phyloP scores from a whole-genome alignment of 129 eudicot species.

The Escallonia herrerae region DNA sequence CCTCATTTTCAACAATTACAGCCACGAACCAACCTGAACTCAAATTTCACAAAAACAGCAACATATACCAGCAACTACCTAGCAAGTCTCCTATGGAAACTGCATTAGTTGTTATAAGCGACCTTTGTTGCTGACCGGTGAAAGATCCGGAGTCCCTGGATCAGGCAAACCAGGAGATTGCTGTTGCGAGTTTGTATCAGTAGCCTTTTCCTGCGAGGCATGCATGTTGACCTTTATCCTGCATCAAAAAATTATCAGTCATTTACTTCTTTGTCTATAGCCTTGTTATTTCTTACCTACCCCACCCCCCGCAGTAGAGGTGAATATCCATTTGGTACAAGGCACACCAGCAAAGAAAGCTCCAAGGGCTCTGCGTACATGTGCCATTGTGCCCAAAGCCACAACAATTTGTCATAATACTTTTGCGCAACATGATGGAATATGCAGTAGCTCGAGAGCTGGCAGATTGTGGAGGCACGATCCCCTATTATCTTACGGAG shows the following conservation, averaged over 20 bases:
- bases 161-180: slow-evolving; percentile 11
- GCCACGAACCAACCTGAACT: too few relatives aligned
- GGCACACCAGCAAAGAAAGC: neutral
- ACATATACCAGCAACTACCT: too few relatives aligned
- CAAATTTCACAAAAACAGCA: too few relatives aligned
- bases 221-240: slow-evolving; percentile 95
- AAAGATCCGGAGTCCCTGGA: slow-evolving; percentile 10
- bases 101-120: too few relatives aligned
- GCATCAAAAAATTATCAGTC: slow-evolving; percentile 17
- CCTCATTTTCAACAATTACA: too few relatives aligned
- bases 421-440: neutral
- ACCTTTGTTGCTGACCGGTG: neutral
- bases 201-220: slow-evolving; percentile 68
- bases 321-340: too few relatives aligned
- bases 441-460: neutral
- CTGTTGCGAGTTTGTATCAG: slow-evolving; percentile 28
- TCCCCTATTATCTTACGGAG: neutral
- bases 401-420: neutral
- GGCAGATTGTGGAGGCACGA: neutral
- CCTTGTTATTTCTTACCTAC: too few relatives aligned
- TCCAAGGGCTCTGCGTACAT: too few relatives aligned
- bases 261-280: neutral
- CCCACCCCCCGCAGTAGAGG: neutral
- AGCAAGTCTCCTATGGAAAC: too few relatives aligned
- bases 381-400: too few relatives aligned